Evolutionary conservation across 768 basidiomycete species (phyloP).

Genomic region (Glaciozyma antarctica): DNA sequence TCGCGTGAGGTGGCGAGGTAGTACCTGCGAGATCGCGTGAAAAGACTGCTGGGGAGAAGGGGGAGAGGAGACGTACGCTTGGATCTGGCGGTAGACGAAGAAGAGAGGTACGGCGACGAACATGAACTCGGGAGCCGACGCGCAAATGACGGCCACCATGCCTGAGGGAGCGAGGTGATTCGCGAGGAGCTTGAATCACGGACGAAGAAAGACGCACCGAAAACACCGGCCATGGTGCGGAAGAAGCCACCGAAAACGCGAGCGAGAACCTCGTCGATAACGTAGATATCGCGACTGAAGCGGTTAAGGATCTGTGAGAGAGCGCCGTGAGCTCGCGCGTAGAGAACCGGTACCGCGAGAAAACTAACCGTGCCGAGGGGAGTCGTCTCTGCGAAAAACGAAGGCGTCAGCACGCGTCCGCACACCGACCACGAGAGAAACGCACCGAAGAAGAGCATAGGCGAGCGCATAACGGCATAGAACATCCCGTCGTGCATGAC

Average conservation of each 20-base stretch:
- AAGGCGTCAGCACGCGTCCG: too few relatives aligned
- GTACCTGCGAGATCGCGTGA: conserved; percentile 49
- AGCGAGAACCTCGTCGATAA: conserved; percentile 68
- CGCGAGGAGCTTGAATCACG: neutral
- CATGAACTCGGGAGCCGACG: conserved; percentile 50
- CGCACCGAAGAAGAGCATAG: conserved; percentile 19
- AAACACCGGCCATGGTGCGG: conserved; percentile 44
- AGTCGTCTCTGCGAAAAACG: conserved; percentile 1
- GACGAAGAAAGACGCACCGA: conserved; percentile 6
- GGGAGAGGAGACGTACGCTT: conserved; percentile 5
- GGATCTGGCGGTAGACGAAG: conserved; percentile 47
- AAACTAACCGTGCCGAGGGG: neutral
- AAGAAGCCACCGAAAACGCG: conserved; percentile 63
- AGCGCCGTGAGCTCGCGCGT: conserved; percentile 44
- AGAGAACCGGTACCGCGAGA: neutral
- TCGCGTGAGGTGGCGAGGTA: conserved; percentile 79
- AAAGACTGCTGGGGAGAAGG: conserved; percentile 41
- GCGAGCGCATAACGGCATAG: conserved; percentile 62
- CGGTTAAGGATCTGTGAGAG: conserved; percentile 74
- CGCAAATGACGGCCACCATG: conserved; percentile 35
- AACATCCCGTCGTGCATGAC: conserved; percentile 38
- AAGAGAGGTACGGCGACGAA: conserved; percentile 73
- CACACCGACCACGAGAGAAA: neutral
- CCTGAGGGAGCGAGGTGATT: neutral
- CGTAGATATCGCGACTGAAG: conserved; percentile 66